These are phyloP conservation scores for Pichia sp. DNA, from an alignment of 1,139 yeast genomes.

Conservation along the genomic window DNA sequence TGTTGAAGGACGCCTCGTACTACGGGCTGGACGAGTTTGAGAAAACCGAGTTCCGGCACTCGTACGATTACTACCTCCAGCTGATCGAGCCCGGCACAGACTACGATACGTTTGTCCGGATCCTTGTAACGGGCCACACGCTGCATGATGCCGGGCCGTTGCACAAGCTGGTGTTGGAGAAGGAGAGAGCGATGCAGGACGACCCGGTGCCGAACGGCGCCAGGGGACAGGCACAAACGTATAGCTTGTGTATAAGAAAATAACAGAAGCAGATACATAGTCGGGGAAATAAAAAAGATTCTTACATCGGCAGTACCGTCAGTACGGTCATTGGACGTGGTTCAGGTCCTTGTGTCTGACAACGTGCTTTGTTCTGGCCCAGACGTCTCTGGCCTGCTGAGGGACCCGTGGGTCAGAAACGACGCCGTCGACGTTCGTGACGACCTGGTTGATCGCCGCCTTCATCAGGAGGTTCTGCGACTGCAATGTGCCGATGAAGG, in stretches of 20 bases:
- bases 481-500: slow-evolving; percentile 70
- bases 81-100: background rate
- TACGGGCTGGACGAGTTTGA: background rate
- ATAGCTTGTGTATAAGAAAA: background rate
- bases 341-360: slow-evolving; percentile 8
- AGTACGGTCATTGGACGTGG: background rate
- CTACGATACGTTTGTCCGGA: slow-evolving; percentile 5
- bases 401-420: slow-evolving; percentile 59
- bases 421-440: slow-evolving; percentile 64
- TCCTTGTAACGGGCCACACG: slow-evolving; percentile 7
- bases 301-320: too few species aligned
- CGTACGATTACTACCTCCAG: slow-evolving; percentile 4
- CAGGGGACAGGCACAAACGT: background rate
- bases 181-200: background rate
- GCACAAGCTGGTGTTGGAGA: background rate
- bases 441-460: slow-evolving; percentile 64
- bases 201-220: background rate
- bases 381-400: slow-evolving; percentile 48
- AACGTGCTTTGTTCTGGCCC: slow-evolving; percentile 50
- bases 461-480: slow-evolving; percentile 75
- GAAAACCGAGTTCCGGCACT: slow-evolving; percentile 4
- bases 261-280: background rate
- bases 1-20: background rate
- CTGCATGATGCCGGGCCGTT: slow-evolving; percentile 5
- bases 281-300: too few species aligned